Base-by-base conservation (phyloP, 1,139 yeast species). In the Kodamaea fungicola region DNA sequence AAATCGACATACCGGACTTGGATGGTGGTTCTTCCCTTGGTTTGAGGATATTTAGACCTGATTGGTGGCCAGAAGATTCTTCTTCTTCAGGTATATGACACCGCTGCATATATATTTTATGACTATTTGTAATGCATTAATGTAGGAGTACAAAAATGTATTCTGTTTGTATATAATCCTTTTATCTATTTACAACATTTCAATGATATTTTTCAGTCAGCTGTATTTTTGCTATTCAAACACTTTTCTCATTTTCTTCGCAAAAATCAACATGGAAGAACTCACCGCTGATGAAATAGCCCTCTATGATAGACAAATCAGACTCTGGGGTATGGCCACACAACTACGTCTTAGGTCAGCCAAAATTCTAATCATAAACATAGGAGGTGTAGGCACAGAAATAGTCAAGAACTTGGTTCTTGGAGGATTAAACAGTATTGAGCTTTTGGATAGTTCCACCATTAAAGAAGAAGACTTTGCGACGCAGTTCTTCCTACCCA, bases 241-340 rank as follows among this genome's bases (percentile, higher is more conserved):
- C 8, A 16, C 12, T 16, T 22, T 28, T 22, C 30, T 12, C 8
- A 8, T 3, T 16, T 31, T 19, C 34, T 31, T 24, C 19, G 19
- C 33, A 31, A 13, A 22, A 23, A 25, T 21, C 22, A 30, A 30
- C 16, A 33, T 33, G 21, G 44, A 43, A 33, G 39, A 41, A 12
- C 43, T 47, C 27, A 37, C 47, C 9, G 47, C 55, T 64, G 97
- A 89, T 52, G 97, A 90, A 59, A 80, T 90, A 40, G 96, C 95
- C 2, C 69, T 90, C 22, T 92, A 92, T 57, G 99, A 92, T 61
- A 76, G 99, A 42, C 99, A 92, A 59, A 90, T 92, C 50, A 67
- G 99, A 47, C 71, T 92, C 28, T 92, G 99, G 99, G 98, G 98
- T 8, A 72, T 92, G 63, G 94, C 86, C 22, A 95, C 97, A 10